These are phyloP conservation scores for Tribonema minus DNA, from an alignment of 108 stramenopile species.

Conservation along the genomic window DNA sequence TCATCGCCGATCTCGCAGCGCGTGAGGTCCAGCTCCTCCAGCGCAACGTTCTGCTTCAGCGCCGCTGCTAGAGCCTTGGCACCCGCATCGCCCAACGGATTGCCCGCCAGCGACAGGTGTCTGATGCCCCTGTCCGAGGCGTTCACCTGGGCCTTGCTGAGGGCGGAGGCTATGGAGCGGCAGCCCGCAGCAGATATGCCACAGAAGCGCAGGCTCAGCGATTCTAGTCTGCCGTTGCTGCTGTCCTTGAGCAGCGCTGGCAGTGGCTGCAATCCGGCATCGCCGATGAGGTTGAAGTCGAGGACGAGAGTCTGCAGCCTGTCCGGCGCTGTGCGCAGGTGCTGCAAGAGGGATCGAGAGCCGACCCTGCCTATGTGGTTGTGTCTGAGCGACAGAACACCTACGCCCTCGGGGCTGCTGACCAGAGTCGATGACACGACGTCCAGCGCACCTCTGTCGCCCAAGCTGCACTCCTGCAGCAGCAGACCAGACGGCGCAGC, in stretches of 20 bases:
- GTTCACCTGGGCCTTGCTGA: neutral
- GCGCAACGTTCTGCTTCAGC: slow-evolving; percentile 15
- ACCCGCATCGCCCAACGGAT: slow-evolving; percentile 33
- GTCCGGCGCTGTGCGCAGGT: neutral
- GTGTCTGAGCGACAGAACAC: neutral
- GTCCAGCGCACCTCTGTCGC: neutral
- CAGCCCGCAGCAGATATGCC: slow-evolving; percentile 29
- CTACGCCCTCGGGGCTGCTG: neutral
- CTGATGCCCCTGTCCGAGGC: neutral
- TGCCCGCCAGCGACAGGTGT: neutral
- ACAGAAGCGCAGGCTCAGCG: slow-evolving; percentile 38
- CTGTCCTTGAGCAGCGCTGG: slow-evolving; percentile 36
- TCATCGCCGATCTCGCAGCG: slow-evolving; percentile 34
- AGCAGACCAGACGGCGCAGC: neutral
- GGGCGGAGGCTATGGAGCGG: slow-evolving; percentile 1
- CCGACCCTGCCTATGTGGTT: neutral
- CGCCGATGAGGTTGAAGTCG: slow-evolving; percentile 43
- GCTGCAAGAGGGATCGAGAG: neutral
- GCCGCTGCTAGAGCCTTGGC: slow-evolving; percentile 36
- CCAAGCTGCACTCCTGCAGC: neutral
- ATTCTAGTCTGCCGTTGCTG: slow-evolving; percentile 22
- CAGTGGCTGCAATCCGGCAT: slow-evolving; percentile 30
- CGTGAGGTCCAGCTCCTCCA: slow-evolving; percentile 38
- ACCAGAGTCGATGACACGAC: neutral
- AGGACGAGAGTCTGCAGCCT: slow-evolving; percentile 7